Base-by-base conservation (phyloP, 2,329 filamentous ascomycete genomes). In the Cryoendolithus antarcticus region DNA sequence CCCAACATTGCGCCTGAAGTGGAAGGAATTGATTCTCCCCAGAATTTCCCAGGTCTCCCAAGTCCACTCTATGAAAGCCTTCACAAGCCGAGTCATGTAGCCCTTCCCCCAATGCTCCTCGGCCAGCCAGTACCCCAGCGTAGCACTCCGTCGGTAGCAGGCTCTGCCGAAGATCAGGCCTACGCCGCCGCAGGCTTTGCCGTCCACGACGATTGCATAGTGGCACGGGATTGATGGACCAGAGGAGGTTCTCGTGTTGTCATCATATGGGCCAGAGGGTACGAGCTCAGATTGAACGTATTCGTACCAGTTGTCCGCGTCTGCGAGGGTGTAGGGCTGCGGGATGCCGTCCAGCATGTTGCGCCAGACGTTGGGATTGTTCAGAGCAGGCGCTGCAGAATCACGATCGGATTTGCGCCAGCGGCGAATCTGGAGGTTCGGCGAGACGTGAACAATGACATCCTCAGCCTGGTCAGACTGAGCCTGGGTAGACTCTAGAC, bases 81-180 rank as follows among this genome's bases (percentile, higher is more conserved):
- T 44, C n/a, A 62, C 39, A 11, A 53, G 54, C 39, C 56, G 56
- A 1, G 48, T 56, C 47, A 52, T 55, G 24, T 59, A 48, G 2
- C 58, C 58, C 32, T 48, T 44, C 1, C 62, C 60, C 60, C 59
- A 61, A 29, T 51, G 50, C 24, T 44, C 43, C 38, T 61, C 58
- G 10, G 53, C 57, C 8, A 66, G 40, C 64, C 64, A 67, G 48
- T 62, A 66, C 8, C 63, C 63, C 1, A 66, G 35, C 41, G 64
- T 61, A 1, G 57, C 63, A 1, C 49, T 52, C 39, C 62, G 9
- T 3, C 24, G 12, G 9, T 24, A 34, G 11, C 51, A 55, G 32
- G 54, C 55, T 39, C 52, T 59, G 30, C 45, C 48, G 30, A 52
- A 48, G 6, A 50, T 43, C 6, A 66, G 39, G 3, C 63, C 62